Conservation (phyloP, 768 basidiomycete species). For the Termitomyces sp. region DNA sequence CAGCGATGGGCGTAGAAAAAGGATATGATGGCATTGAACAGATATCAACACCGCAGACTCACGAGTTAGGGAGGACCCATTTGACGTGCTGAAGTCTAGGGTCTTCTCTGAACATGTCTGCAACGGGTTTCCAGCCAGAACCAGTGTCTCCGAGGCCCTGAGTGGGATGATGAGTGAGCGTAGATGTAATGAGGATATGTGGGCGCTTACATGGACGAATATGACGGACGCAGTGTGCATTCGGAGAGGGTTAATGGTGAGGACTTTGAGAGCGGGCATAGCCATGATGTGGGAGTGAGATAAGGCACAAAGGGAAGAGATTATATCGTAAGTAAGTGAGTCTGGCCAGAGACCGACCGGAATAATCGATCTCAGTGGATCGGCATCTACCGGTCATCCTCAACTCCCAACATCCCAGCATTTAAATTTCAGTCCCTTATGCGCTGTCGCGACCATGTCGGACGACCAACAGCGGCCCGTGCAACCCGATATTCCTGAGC, state of each 20-base stretch:
- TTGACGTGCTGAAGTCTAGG: constrained; percentile 68
- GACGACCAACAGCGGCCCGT: constrained; percentile 9
- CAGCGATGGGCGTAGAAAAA: not conserved
- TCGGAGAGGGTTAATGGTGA: constrained; percentile 49
- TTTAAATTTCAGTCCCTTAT: not conserved
- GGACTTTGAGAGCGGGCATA: constrained; percentile 38
- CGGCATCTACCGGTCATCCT: constrained; percentile 41
- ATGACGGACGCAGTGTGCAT: constrained; percentile 86
- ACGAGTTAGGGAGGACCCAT: constrained; percentile 88
- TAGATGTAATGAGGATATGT: not conserved
- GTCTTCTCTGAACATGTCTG: constrained; percentile 57
- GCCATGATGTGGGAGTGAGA: constrained; percentile 27
- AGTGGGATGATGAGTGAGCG: constrained; percentile 1
- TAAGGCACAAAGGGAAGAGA: constrained; percentile 14
- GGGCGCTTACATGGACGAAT: constrained; percentile 73
- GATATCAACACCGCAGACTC: constrained; percentile 23
- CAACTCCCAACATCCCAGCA: constrained; percentile 8
- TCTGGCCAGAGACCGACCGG: constrained; percentile 20
- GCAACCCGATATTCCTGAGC: constrained; percentile 1
- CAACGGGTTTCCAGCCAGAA: constrained; percentile 74
- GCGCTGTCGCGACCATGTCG: constrained; percentile 9
- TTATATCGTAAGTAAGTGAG: constrained; percentile 20
- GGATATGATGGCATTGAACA: not conserved
- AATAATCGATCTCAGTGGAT: constrained; percentile 37
- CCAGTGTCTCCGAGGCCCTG: constrained; percentile 79